Percentiles rank a stretch among this genome's conserved stretches.
Conservation (phyloP, 148 eudicot species). For the Chenopodium quinoa region DNA sequence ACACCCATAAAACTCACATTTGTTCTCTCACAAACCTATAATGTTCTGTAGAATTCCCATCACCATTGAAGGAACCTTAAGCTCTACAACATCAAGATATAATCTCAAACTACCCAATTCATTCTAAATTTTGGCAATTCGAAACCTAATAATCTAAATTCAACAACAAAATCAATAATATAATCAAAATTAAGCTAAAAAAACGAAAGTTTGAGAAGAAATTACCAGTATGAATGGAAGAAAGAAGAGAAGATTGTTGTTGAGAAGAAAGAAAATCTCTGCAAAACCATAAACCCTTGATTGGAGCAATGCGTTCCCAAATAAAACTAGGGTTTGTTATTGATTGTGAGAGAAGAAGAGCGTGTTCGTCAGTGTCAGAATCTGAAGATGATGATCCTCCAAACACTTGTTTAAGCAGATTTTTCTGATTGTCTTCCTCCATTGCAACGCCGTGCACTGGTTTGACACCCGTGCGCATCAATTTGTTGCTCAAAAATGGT, state of each 20-base stretch:
- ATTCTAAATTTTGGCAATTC: background rate
- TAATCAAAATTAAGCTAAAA: background rate
- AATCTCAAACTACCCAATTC: background rate
- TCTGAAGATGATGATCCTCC: constrained; percentile 62
- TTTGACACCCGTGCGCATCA: too few species aligned
- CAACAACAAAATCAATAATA: background rate
- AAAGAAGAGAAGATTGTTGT: constrained; percentile 58
- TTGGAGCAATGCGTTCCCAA: constrained; percentile 46
- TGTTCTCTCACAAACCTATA: background rate
- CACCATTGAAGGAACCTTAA: background rate
- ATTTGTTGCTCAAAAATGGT: too few species aligned
- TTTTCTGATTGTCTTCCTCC: constrained; percentile 26
- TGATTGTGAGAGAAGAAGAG: background rate
- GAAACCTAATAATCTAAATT: too few species aligned
- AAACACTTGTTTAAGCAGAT: constrained; percentile 55
- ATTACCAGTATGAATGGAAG: constrained; percentile 52
- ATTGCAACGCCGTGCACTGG: constrained; percentile 2
- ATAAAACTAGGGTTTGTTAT: constrained; percentile 26
- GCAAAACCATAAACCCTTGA: constrained; percentile 73
- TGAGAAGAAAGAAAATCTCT: constrained; percentile 52
- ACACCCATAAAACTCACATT: background rate
- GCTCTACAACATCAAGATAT: background rate
- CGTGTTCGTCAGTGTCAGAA: constrained; percentile 32
- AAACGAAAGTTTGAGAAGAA: background rate
- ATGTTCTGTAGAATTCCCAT: background rate